Base-by-base conservation (phyloP, 2,329 filamentous ascomycete genomes). In the Diplodia corticola region DNA sequence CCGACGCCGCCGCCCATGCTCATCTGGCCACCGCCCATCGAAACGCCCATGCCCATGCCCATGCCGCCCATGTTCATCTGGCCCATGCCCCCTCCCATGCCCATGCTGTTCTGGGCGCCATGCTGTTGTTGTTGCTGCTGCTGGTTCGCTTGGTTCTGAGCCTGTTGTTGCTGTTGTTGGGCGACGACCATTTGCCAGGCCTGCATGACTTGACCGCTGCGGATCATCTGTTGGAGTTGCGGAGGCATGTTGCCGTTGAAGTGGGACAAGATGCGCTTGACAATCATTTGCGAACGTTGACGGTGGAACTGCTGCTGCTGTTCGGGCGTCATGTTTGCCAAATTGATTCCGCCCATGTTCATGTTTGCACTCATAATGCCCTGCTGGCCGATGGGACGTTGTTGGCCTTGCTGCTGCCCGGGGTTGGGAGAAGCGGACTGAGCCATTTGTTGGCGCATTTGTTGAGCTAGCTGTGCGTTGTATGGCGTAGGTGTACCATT, bases 191-290 rank as follows among this genome's bases (percentile, higher is more conserved):
- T 24, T 17, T 53, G 46, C 53, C 53, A 65, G 30, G 54, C 64
- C 17, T 59, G 53, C 40, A 50, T 49, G 22, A 65, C 9, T 20
- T 59, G 40, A 3, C 53, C 50, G 12, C 17, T 35, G 37, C 63
- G 73, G 50, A 74, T 69, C 65, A 79, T 69, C 10, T 75, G 72
- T 33, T 76, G 35, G 49, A 77, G 71, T 53, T 75, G 73, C 24
- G 65, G 59, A n/a, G 71, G 69, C 40, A 72, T 59, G 35, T 35
- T 67, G 69, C 44, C 69, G 68, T 50, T 68, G 15, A 66, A 68
- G 6, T 68, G 68, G 37, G 65, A 53, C 30, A 69, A 64, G 28
- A 72, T 68, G 44, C 60, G 51, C 51, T 70, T 69, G 59, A 71
- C 69, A 15, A 65, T 63, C 53, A 67, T 68, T 44, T 74, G 73